Conservation (phyloP, 352 stramenopile genomes). For the Phytophthora macrochlamydospora region DNA sequence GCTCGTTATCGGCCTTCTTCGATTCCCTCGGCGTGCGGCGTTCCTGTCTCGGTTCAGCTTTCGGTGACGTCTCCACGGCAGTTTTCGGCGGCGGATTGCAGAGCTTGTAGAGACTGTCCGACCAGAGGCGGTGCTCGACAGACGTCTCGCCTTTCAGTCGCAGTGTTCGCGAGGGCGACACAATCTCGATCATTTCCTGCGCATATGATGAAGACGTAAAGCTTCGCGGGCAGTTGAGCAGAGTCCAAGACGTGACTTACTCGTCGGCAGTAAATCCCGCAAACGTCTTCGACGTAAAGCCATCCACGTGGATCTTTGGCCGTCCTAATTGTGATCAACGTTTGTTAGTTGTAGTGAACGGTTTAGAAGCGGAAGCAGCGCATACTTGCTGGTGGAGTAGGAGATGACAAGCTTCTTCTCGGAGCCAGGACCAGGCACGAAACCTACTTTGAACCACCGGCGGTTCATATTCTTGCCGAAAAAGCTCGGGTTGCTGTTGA, state of each 20-base stretch:
- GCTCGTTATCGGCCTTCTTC: conserved; percentile 15
- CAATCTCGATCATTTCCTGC: conserved; percentile 85
- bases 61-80: conserved; percentile 10
- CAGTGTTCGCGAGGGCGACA: conserved; percentile 72
- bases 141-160: conserved; percentile 82
- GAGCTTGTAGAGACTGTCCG: conserved; percentile 76
- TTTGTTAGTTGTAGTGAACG: neutral
- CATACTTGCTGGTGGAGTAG: conserved; percentile 84
- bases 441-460: conserved; percentile 80
- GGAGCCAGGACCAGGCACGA: conserved; percentile 46
- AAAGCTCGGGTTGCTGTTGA: conserved; percentile 85
- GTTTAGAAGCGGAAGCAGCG: neutral
- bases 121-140: conserved; percentile 80
- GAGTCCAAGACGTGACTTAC: conserved; percentile 31
- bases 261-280: conserved; percentile 69
- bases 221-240: neutral
- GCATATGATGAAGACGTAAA: neutral
- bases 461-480: conserved; percentile 81
- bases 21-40: conserved; percentile 16
- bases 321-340: conserved; percentile 36
- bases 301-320: conserved; percentile 79
- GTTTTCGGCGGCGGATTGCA: conserved; percentile 53
- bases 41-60: conserved; percentile 17
- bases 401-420: conserved; percentile 76
- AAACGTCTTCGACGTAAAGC: conserved; percentile 83